Conservation (phyloP, 2,329 filamentous ascomycete genomes). For the Simplicillium aogashimaense region DNA sequence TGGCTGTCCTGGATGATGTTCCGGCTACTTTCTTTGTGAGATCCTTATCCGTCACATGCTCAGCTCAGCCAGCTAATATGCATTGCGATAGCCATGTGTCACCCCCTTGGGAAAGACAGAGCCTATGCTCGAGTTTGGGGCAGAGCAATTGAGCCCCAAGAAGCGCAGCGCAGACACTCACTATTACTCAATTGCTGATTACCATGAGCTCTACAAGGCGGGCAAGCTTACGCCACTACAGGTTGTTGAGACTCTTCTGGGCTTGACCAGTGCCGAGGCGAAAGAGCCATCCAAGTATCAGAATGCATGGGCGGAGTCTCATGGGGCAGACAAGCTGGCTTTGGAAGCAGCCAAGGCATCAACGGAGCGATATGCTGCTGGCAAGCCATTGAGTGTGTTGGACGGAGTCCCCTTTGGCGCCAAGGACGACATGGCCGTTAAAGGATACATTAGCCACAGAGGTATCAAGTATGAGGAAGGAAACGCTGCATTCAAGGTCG, state of each 20-base stretch:
- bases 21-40: conserved; percentile 25
- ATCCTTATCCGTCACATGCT: too few relatives aligned
- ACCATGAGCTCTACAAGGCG: conserved; percentile 62
- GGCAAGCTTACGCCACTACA: conserved; percentile 62
- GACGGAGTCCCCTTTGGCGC: conserved; percentile 78
- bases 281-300: conserved; percentile 50
- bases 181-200: conserved; percentile 67
- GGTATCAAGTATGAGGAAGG: conserved; percentile 54
- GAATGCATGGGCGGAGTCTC: conserved; percentile 61
- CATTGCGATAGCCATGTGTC: conserved; percentile 38
- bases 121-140: conserved; percentile 28
- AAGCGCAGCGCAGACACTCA: conserved; percentile 32
- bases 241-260: conserved; percentile 62
- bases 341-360: conserved; percentile 62
- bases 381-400: conserved; percentile 55
- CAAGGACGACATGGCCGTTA: conserved; percentile 70
- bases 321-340: conserved; percentile 45
- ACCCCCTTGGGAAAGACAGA: conserved; percentile 34
- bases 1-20: conserved; percentile 34
- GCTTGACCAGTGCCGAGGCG: conserved; percentile 54
- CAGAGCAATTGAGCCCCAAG: conserved; percentile 28
- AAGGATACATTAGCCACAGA: conserved; percentile 57
- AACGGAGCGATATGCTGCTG: conserved; percentile 59
- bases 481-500: conserved; percentile 37
- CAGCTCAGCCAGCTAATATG: too few relatives aligned